phyloP scores from a whole-genome alignment of 2,329 filamentous ascomycete species.

The Fusarium papillatum region DNA sequence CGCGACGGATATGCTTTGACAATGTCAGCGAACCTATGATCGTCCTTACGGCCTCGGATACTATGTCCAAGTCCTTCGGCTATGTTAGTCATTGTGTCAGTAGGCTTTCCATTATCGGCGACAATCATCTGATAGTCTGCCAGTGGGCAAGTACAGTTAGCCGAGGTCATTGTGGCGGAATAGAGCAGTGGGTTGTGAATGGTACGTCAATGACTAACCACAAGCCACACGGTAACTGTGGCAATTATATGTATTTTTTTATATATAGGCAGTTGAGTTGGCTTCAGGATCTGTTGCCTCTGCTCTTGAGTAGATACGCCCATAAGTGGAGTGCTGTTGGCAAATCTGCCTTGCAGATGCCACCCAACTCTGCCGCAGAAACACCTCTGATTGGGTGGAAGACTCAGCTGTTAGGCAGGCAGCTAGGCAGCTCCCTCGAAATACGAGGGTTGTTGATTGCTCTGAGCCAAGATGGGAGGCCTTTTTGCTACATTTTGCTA shows the following conservation, averaged over 20 bases:
- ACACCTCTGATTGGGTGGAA: not conserved
- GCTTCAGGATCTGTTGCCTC: not conserved
- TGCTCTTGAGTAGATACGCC: not conserved
- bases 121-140: not conserved
- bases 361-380: not conserved
- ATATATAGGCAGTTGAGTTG: not conserved
- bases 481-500: not conserved
- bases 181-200: not conserved
- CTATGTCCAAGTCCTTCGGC: not conserved
- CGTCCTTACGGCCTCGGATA: not conserved
- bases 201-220: not conserved
- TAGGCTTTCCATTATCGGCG: not conserved
- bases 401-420: not conserved
- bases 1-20: not conserved
- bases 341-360: conserved; percentile 1
- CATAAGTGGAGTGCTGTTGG: not conserved
- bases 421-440: not conserved
- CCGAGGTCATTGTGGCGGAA: not conserved
- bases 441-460: not conserved
- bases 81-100: not conserved
- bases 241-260: not conserved
- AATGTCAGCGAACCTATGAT: not conserved
- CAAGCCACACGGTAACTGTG: not conserved
- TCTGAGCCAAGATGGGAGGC: not conserved
- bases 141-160: conserved; percentile 8